Evolutionary conservation across 2,329 filamentous ascomycete genomes (phyloP).

Genomic region (Ciborinia camelliae): DNA sequence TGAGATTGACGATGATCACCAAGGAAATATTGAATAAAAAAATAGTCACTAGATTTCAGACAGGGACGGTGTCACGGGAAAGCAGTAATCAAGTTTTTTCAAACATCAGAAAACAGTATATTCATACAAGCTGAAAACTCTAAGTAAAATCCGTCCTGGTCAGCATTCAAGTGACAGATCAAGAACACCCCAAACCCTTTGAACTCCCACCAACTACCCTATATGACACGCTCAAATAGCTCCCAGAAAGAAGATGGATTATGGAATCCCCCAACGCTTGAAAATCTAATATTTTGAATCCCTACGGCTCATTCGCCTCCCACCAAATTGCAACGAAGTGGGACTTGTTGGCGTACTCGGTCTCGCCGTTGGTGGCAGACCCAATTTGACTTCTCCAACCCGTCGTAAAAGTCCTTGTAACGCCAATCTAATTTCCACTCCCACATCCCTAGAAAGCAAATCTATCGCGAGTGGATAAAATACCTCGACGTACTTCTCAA

Average conservation of each 20-base stretch:
- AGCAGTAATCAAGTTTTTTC: no score
- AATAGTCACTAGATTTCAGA: not conserved
- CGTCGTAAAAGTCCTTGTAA: conserved; percentile 74
- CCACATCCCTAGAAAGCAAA: conserved; percentile 77
- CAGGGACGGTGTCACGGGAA: no score
- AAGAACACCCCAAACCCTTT: conserved; percentile 10
- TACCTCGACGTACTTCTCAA: conserved; percentile 71
- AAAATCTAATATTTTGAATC: conserved; percentile 8
- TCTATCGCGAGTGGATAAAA: conserved; percentile 89
- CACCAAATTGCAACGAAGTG: conserved; percentile 24
- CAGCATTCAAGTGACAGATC: conserved; percentile 5
- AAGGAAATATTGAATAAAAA: not conserved
- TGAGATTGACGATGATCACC: no score
- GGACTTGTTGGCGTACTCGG: conserved; percentile 28
- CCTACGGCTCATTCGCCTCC: conserved; percentile 23
- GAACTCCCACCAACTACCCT: conserved; percentile 8
- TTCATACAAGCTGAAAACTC: conserved; percentile 16
- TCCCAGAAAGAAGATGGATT: conserved; percentile 3
- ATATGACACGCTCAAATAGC: conserved; percentile 18
- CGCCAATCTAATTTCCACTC: conserved; percentile 70
- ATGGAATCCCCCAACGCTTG: not conserved
- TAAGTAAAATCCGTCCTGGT: conserved; percentile 11
- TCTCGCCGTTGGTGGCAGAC: conserved; percentile 34
- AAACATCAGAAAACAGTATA: not conserved
- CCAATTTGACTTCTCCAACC: conserved; percentile 73